Evolutionary conservation across 352 stramenopile genomes (phyloP), one percentile per base, ranked within the genome.

Genomic region (Pythium insidiosum): DNA sequence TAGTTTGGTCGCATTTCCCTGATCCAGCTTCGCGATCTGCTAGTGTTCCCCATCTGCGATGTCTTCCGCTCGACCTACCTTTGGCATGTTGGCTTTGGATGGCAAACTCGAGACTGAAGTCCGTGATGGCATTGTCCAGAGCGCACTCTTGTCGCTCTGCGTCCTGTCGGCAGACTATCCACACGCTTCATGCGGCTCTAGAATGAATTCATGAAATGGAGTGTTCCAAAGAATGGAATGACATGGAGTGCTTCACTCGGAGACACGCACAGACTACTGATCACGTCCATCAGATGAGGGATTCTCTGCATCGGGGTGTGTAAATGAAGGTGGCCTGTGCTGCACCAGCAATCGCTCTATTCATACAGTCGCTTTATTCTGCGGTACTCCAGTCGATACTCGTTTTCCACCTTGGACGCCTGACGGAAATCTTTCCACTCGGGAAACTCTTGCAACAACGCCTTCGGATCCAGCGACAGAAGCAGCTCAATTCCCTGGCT

Each of bases 331-430:
- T 29, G 24, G 6, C 2, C 16, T 53, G 29, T 35, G 41, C 49
- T 38, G 43, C 12, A 29, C 18, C 49, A 31, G 62, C 35, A 12
- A 26, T 15, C 9, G 34, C 4, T 36, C 58, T 84, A 91, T 72
- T 90, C 82, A 62, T 97, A 98, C 52, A 97, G 61, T 30, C 48
- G 56, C 53, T 96, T 96, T 58, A 98, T 91, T 12, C 88, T 77
- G 51, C 77, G 69, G 55, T 96, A 96, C 49, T 97, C 84, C 45
- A 89, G 80, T 19, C 87, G 72, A 59, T 84, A 94, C 43, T 85
- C 53, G 56, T 87, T 84, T 58, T 97, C 92, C 41, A 96, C 74
- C 21, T 84, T 61, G 7, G 87, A 96, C 12, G 88, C 94, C 25
- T 94, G 64, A 15, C 81, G 74, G 30, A 97, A 89, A 39, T 85